Base-by-base conservation (phyloP, 2,329 filamentous ascomycete species). In the Plectosphaerella sp. region DNA sequence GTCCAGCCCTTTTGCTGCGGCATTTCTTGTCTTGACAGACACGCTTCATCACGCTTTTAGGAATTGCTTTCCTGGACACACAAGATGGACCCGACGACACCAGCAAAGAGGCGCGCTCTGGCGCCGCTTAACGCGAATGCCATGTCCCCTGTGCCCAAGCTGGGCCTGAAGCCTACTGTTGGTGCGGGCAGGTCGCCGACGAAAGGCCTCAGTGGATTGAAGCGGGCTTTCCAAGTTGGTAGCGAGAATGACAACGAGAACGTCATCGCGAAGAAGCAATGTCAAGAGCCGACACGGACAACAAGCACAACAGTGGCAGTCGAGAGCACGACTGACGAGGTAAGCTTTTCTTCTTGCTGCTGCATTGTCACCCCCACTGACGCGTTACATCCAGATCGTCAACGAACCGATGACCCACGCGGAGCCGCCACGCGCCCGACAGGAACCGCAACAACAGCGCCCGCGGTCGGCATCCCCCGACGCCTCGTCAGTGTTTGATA, bases 401-500 rank as follows among this genome's bases (percentile, higher is more conserved):
- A 18, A 16, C 33, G 45, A 51, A 16, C 39, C 39, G 45, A 33
- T 33, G 28, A 4, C 8, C 28, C 28, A 33, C 10, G 16, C 15
- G n/a, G 41, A 43, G 3, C 16, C 41, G n/a, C 16, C 41, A 43
- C 42, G 36, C 24, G 20, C 36, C 12, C 28, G 37, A 20, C 39
- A 43, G 39, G 20, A 28, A 35, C 12, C 42, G 39, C 49, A 42
- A 20, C 33, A 50, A 24, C 16, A 46, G 36, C 25, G 39, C 5
- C 35, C 52, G 48, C 35, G 20, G 36, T 37, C 53, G 49, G 25
- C 57, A 9, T 45, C 50, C 11, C 72, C 76, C 4, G 72, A 73
- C 48, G 66, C 71, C 14, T 75, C 73, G 16, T 79, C 77, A 18
- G 62, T 80, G 39, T 79, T 82, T 54, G 78, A 82, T 62, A 67